Conservation (phyloP, 2,329 filamentous ascomycete species). For the Akanthomyces dipterigenus region DNA sequence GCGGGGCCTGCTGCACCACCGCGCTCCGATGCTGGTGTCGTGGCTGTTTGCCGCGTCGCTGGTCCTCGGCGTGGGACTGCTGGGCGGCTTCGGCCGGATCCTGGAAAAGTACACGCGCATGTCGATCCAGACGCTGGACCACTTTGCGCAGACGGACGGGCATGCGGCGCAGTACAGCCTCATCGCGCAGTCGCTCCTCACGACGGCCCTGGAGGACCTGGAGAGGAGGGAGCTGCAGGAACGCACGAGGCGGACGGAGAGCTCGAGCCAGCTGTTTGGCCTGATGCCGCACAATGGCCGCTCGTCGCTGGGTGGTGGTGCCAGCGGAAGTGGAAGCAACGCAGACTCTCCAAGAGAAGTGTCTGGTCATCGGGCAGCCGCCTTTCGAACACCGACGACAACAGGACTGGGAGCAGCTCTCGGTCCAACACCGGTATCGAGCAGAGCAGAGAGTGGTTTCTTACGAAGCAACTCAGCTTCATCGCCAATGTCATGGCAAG, state of each 20-base stretch:
- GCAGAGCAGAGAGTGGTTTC: background rate
- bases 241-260: constrained; percentile 40
- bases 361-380: background rate
- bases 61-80: constrained; percentile 43
- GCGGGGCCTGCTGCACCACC: constrained; percentile 33
- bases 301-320: background rate
- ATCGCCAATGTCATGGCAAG: background rate
- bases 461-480: background rate
- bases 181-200: constrained; percentile 44
- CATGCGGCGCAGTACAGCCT: constrained; percentile 48
- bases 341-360: background rate
- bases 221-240: constrained; percentile 42
- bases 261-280: constrained; percentile 45
- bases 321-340: background rate
- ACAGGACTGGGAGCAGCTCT: background rate
- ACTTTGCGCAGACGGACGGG: constrained; percentile 41
- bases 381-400: background rate
- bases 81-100: constrained; percentile 45
- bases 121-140: constrained; percentile 41
- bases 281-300: constrained; percentile 30
- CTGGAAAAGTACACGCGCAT: constrained; percentile 43
- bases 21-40: constrained; percentile 43
- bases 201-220: constrained; percentile 38
- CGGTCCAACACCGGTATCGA: background rate
- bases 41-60: constrained; percentile 49